Conservation (phyloP, 371 early-diverging fungal species). For the Lichtheimia hyalospora region DNA sequence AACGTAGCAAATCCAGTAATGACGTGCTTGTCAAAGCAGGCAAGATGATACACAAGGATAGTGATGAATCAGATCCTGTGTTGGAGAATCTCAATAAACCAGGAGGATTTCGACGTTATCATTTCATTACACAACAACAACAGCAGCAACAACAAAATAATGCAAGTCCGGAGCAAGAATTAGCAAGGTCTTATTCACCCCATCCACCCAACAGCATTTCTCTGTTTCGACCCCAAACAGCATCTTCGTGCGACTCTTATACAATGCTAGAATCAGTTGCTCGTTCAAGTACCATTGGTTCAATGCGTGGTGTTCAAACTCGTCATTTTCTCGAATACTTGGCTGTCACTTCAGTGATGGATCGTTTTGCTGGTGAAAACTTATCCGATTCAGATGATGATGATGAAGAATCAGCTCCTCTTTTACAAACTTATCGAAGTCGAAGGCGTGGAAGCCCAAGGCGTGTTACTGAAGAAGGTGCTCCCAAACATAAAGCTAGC, state of each 20-base stretch:
- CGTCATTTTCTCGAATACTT: constrained; percentile 73
- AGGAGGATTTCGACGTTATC: constrained; percentile 73
- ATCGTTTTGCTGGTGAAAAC: constrained; percentile 76
- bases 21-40: constrained; percentile 19
- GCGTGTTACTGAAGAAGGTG: constrained; percentile 7
- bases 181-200: not conserved
- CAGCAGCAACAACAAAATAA: constrained; percentile 13
- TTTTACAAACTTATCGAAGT: constrained; percentile 22
- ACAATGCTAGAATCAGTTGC: constrained; percentile 20
- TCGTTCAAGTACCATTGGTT: constrained; percentile 13
- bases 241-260: constrained; percentile 20
- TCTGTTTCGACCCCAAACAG: constrained; percentile 32
- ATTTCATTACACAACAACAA: constrained; percentile 53
- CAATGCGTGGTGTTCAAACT: constrained; percentile 19
- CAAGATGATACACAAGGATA: constrained; percentile 22
- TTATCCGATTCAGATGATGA: constrained; percentile 59
- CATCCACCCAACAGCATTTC: constrained; percentile 1
- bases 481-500: constrained; percentile 36
- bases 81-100: constrained; percentile 56
- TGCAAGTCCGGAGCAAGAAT: not conserved
- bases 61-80: constrained; percentile 12
- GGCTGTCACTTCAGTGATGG: constrained; percentile 58
- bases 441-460: constrained; percentile 1
- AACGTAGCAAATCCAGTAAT: constrained; percentile 27
- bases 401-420: constrained; percentile 39